These are phyloP conservation scores for Scedosporium dehoogii DNA, from an alignment of 2,329 filamentous ascomycete species.

Conservation along the genomic window DNA sequence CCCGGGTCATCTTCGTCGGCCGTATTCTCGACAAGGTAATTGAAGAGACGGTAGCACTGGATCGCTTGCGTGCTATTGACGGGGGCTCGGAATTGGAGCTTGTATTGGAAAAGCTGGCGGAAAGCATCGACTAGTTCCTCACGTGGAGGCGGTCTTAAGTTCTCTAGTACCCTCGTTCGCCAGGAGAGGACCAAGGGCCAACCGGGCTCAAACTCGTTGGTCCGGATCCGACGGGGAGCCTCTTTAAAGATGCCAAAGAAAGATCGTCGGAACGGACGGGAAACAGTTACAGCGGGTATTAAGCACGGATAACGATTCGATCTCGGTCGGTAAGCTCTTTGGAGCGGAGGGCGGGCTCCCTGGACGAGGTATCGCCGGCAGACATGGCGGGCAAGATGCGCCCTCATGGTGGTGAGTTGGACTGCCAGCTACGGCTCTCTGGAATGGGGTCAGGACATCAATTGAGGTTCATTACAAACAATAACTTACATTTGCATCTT, in stretches of 20 bases:
- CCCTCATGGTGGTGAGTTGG: slow-evolving; percentile 28
- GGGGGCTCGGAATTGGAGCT: slow-evolving; percentile 34
- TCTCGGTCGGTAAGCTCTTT: background rate
- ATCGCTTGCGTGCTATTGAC: slow-evolving; percentile 59
- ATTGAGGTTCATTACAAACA: background rate
- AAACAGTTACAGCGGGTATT: background rate
- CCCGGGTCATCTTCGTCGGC: slow-evolving; percentile 19
- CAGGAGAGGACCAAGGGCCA: slow-evolving; percentile 63
- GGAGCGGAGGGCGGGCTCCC: background rate
- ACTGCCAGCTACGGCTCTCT: background rate
- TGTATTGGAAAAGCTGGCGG: slow-evolving; percentile 49
- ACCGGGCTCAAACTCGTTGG: slow-evolving; percentile 58
- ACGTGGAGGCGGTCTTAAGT: slow-evolving; percentile 52
- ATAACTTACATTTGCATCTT: slow-evolving; percentile 4
- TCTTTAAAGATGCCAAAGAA: slow-evolving; percentile 57
- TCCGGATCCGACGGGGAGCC: slow-evolving; percentile 47
- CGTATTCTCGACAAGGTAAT: slow-evolving; percentile 42
- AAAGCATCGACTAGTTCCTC: slow-evolving; percentile 58
- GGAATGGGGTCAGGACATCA: background rate
- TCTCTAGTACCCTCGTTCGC: slow-evolving; percentile 50
- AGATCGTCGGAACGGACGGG: slow-evolving; percentile 19
- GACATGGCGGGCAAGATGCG: slow-evolving; percentile 33
- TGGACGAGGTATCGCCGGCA: slow-evolving; percentile 27
- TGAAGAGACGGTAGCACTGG: slow-evolving; percentile 44
- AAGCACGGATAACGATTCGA: background rate